Percentiles rank a stretch among this genome's conserved stretches.
These are phyloP conservation scores for Clarireedia sp. DNA, from an alignment of 2,329 filamentous ascomycete genomes.

Conservation along the genomic window DNA sequence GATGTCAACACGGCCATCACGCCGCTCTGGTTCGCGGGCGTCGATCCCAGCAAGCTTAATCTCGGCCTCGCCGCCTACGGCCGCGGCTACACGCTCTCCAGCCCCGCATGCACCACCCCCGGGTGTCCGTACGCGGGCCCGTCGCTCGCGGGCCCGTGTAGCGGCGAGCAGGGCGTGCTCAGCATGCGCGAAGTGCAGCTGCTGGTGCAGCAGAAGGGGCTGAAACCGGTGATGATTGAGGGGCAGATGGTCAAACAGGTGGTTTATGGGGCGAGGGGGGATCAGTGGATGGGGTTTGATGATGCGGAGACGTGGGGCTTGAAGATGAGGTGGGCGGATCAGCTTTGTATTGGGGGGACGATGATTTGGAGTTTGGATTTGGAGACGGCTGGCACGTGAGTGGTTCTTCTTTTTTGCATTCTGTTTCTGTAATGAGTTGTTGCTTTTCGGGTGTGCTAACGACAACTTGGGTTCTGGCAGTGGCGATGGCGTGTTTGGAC, in stretches of 20 bases:
- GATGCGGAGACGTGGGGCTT: conserved; percentile 21
- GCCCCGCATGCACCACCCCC: conserved; percentile 19
- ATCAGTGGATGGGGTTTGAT: conserved; percentile 38
- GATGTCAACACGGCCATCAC: conserved; percentile 34
- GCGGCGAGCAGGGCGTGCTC: conserved; percentile 27
- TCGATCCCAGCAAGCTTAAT: conserved; percentile 37
- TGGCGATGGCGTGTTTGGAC: conserved; percentile 3
- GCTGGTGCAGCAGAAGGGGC: conserved; percentile 20
- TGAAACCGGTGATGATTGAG: conserved; percentile 21
- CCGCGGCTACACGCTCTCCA: conserved; percentile 34
- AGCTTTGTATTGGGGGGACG: conserved; percentile 26
- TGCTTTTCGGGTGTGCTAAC: neutral
- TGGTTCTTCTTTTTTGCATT: neutral
- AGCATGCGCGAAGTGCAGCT: conserved; percentile 28
- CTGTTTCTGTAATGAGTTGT: neutral
- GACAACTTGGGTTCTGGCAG: neutral
- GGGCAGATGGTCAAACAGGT: conserved; percentile 22
- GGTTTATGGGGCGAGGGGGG: conserved; percentile 26
- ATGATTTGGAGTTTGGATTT: conserved; percentile 11
- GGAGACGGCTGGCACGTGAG: conserved; percentile 1
- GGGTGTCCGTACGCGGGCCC: conserved; percentile 22
- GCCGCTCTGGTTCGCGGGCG: conserved; percentile 35
- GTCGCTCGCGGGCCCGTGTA: conserved; percentile 26
- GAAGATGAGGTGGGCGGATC: conserved; percentile 21
- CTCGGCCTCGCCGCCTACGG: conserved; percentile 42